Evolutionary conservation across 306 rosid species (phyloP), one percentile per base, ranked within the genome.

Genomic region (Carpinus viminea): DNA sequence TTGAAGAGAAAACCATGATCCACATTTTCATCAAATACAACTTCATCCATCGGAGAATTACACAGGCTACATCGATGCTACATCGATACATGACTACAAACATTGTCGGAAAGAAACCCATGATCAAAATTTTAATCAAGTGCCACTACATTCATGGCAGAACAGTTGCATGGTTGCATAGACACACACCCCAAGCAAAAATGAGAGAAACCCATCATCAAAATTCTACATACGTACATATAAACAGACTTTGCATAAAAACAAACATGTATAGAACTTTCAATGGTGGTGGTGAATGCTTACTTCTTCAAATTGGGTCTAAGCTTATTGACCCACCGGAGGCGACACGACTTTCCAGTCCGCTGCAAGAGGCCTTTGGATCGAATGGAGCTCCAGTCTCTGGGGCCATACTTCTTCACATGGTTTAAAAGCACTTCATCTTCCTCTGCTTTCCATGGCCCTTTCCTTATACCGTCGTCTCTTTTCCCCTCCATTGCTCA

Each of bases 351-450:
- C 78, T 94, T 94, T 68, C 98, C 98, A 24, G 98, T 92, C 3
- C 98, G 70, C 54, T 84, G 94, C 60, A 94, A 88, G 78, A 94
- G 97, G 50, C 97, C 96, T 74, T 92, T 94, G 96, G 98, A 94
- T 92, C 96, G 97, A 94, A 94, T 92, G 96, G 97, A 92, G 97
- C 98, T 94, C 97, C 98, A 94, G 74, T 94, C 97, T 85, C 93
- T 76, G 0, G 97, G 94, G 11, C 98, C 98, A 80, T 85, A 88
- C 74, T 83, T 87, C 48, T 83, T 88, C 6, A 94, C 98, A 72
- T 94, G 97, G 74, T 76, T 83, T 2, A 88, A 31, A 18, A 94
- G 83, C 15, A 94, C 93, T 34, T 92, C 87, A 64, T 94, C 98
- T 84, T 91, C 98, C 70, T 91, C 98, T 20, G 85, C 82, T 68